Evolutionary conservation across 371 early-diverging fungal species (phyloP).

Genomic region (Lichtheimia corymbifera): DNA sequence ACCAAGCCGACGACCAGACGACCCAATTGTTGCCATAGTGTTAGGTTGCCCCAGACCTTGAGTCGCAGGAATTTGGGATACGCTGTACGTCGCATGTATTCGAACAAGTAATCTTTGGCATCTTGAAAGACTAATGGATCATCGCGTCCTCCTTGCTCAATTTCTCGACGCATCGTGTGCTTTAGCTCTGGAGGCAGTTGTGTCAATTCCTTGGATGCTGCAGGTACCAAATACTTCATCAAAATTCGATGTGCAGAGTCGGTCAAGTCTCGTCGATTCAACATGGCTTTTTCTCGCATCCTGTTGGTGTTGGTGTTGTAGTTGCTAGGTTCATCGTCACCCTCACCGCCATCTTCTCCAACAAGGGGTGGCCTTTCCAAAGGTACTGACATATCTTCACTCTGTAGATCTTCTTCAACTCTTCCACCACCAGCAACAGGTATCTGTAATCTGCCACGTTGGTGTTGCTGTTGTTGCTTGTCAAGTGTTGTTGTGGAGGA

Average conservation of each 20-base stretch:
- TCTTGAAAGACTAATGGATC: constrained; percentile 59
- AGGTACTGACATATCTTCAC: constrained; percentile 7
- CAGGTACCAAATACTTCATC: constrained; percentile 54
- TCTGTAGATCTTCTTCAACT: not conserved
- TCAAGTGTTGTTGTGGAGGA: constrained; percentile 7
- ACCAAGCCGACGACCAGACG: constrained; percentile 56
- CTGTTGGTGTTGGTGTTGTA: not conserved
- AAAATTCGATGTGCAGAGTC: constrained; percentile 63
- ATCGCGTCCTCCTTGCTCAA: constrained; percentile 47
- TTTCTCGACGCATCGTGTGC: constrained; percentile 29
- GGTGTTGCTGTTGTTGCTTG: constrained; percentile 18
- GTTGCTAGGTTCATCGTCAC: not conserved
- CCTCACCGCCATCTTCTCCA: not conserved
- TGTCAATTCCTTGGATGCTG: constrained; percentile 53
- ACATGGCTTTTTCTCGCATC: constrained; percentile 20
- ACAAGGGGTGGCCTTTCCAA: constrained; percentile 3
- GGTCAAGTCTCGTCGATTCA: constrained; percentile 54
- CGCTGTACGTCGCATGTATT: constrained; percentile 56
- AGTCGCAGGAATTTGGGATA: constrained; percentile 63
- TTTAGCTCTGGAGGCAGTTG: constrained; percentile 42
- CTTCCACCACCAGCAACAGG: no score
- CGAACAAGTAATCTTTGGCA: constrained; percentile 60
- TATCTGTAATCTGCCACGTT: not conserved
- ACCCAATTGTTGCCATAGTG: constrained; percentile 51
- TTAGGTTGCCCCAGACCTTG: constrained; percentile 63